phyloP scores from a whole-genome alignment of 2,329 filamentous ascomycete genomes.

The Tolypocladium tropicale region DNA sequence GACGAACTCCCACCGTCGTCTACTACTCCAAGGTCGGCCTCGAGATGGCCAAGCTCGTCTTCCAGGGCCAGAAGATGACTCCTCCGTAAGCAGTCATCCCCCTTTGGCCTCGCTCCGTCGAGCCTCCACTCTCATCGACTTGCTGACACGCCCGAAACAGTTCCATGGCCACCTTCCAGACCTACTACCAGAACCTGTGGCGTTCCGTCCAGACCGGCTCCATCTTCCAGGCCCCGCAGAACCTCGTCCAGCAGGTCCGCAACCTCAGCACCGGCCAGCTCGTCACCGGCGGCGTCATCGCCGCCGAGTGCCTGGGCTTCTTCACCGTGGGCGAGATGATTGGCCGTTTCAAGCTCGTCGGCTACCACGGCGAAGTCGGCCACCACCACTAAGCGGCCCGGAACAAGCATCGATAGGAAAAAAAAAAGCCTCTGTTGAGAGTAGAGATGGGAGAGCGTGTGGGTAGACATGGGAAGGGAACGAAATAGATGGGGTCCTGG shows the following conservation, averaged over 20 bases:
- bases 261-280: slow-evolving; percentile 64
- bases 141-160: slow-evolving; percentile 31
- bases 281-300: slow-evolving; percentile 63
- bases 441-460: not conserved
- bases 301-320: slow-evolving; percentile 86
- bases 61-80: slow-evolving; percentile 80
- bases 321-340: slow-evolving; percentile 98
- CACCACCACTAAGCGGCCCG: slow-evolving; percentile 44
- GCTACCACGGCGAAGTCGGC: slow-evolving; percentile 67
- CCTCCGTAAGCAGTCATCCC: slow-evolving; percentile 64
- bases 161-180: slow-evolving; percentile 71
- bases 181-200: slow-evolving; percentile 68
- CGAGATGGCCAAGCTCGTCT: slow-evolving; percentile 81
- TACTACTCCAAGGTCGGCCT: slow-evolving; percentile 88
- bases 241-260: slow-evolving; percentile 47
- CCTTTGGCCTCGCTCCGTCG: slow-evolving; percentile 4
- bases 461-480: not conserved
- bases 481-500: not conserved
- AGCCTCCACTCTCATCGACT: not conserved
- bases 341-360: slow-evolving; percentile 87
- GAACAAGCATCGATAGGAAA: too few species aligned
- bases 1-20: slow-evolving; percentile 71
- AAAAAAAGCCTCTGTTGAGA: not conserved
- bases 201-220: slow-evolving; percentile 59
- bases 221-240: slow-evolving; percentile 45